Evolutionary conservation across 2,329 filamentous ascomycete genomes (phyloP).

Genomic region (Epichloe sp.): DNA sequence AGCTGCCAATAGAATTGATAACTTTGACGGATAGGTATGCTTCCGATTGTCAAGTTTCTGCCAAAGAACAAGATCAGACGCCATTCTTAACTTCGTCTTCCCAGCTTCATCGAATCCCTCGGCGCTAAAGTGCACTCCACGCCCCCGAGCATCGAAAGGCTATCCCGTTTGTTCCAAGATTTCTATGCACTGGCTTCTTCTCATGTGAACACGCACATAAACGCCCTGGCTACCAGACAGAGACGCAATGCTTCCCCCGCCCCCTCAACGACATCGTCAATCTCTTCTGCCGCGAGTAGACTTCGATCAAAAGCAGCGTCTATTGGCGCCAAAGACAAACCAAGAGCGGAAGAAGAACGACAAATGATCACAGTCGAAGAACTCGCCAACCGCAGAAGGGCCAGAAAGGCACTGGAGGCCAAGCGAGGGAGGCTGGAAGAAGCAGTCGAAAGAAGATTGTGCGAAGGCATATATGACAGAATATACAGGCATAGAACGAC

Average conservation of each 20-base stretch:
- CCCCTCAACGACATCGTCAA: constrained; percentile 38
- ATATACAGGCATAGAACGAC: constrained; percentile 88
- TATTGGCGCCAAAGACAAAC: constrained; percentile 39
- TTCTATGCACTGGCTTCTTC: constrained; percentile 75
- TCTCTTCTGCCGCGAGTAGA: constrained; percentile 41
- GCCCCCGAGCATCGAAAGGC: constrained; percentile 69
- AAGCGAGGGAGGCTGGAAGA: constrained; percentile 74
- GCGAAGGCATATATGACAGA: constrained; percentile 72
- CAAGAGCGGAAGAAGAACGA: constrained; percentile 40
- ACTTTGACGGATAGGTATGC: constrained; percentile 74
- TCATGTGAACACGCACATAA: constrained; percentile 79
- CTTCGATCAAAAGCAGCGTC: constrained; percentile 43
- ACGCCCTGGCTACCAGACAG: constrained; percentile 60
- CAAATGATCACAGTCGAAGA: constrained; percentile 89
- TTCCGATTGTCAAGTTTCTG: not conserved
- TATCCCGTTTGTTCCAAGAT: constrained; percentile 83
- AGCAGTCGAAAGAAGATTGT: constrained; percentile 75
- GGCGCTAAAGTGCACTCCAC: constrained; percentile 75
- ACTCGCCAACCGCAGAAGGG: constrained; percentile 65
- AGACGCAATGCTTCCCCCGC: constrained; percentile 50
- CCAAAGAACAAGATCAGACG: not conserved
- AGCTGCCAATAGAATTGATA: constrained; percentile 86
- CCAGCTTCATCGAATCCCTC: constrained; percentile 80
- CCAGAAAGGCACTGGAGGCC: constrained; percentile 62
- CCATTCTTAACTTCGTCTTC: not conserved